phyloP scores from a whole-genome alignment of 768 basidiomycete species.

The Sporobolomyces roseus region DNA sequence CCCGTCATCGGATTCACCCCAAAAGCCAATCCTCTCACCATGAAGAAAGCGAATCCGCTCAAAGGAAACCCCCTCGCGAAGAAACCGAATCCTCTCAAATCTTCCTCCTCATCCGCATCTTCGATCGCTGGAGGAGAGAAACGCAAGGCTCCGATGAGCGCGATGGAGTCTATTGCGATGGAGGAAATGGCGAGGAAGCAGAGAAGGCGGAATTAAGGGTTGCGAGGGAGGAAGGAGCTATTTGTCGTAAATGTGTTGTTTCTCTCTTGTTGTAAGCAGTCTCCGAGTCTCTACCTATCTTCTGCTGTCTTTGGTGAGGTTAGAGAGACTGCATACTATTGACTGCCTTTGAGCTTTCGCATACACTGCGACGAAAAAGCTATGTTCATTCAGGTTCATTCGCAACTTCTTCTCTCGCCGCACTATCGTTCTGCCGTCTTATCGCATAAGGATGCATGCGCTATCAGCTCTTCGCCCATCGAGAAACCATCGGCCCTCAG shows the following conservation, averaged over 20 bases:
- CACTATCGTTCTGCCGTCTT: background rate
- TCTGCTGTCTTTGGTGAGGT: background rate
- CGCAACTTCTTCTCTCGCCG: too few relatives aligned
- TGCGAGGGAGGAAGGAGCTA: background rate
- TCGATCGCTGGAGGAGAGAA: conserved; percentile 17
- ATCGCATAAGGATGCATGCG: background rate
- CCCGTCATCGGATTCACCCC: conserved; percentile 41
- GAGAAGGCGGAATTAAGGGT: conserved; percentile 50
- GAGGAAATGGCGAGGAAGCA: conserved; percentile 81
- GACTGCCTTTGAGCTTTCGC: background rate
- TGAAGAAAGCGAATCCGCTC: conserved; percentile 61
- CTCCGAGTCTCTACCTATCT: background rate
- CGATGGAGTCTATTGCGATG: conserved; percentile 76
- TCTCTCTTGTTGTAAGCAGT: background rate
- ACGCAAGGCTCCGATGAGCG: conserved; percentile 61
- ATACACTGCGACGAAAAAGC: too few relatives aligned
- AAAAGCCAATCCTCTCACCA: conserved; percentile 37
- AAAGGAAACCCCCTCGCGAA: conserved; percentile 49
- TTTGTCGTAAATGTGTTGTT: background rate
- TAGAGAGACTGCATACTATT: background rate
- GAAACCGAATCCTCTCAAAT: conserved; percentile 58
- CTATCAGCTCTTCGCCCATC: background rate
- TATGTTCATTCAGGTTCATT: too few relatives aligned
- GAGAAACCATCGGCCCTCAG: too few relatives aligned
- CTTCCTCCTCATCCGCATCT: conserved; percentile 47